Evolutionary conservation across 768 basidiomycete genomes (phyloP).

Genomic region (Agrocybe pediades): DNA sequence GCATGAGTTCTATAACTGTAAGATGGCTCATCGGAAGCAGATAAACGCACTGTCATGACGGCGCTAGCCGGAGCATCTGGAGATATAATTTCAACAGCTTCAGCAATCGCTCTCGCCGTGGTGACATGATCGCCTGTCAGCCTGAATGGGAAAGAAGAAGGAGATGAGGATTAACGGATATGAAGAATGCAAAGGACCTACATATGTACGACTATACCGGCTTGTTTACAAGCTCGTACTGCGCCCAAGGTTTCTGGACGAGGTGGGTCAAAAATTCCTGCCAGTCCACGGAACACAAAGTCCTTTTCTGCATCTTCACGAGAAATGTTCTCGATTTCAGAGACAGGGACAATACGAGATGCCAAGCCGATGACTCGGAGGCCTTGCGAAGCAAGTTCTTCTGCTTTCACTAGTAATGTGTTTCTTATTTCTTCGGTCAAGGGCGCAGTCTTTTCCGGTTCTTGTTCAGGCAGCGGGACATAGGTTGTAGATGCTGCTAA

Average conservation of each 20-base stretch:
- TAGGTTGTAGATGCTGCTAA: conserved; percentile 46
- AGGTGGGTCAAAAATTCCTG: conserved; percentile 60
- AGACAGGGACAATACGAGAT: conserved; percentile 22
- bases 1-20: background rate
- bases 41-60: conserved; percentile 34
- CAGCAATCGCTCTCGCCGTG: conserved; percentile 54
- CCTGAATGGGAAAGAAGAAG: conserved; percentile 31
- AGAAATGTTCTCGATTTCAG: conserved; percentile 24
- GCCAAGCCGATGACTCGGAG: conserved; percentile 41
- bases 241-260: conserved; percentile 54
- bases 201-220: conserved; percentile 54
- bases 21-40: background rate
- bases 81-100: conserved; percentile 46
- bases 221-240: conserved; percentile 50
- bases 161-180: background rate
- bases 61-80: conserved; percentile 40
- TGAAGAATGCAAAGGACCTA: conserved; percentile 5
- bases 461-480: conserved; percentile 26
- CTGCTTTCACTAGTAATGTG: conserved; percentile 31
- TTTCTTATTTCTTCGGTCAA: conserved; percentile 30
- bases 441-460: conserved; percentile 22
- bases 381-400: conserved; percentile 41
- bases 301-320: conserved; percentile 49
- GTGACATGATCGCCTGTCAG: conserved; percentile 55
- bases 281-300: conserved; percentile 52